phyloP scores from a whole-genome alignment of 2,329 filamentous ascomycete genomes.

The Cladophialophora bantiana region DNA sequence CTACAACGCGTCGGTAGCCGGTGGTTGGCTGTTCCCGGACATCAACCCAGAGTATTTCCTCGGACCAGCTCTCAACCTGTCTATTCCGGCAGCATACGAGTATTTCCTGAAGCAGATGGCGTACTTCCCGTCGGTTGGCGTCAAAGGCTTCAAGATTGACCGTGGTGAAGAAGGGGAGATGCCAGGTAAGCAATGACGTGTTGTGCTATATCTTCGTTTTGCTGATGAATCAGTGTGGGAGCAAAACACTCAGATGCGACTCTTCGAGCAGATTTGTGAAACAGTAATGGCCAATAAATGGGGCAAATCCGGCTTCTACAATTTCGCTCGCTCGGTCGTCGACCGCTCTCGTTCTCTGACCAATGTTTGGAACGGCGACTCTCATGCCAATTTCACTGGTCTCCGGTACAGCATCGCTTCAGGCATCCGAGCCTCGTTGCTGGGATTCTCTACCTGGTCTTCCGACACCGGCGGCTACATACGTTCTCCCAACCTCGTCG shows the following conservation, averaged over 20 bases:
- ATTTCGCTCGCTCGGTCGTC: slow-evolving; percentile 8
- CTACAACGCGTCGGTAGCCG: slow-evolving; percentile 8
- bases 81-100: slow-evolving; percentile 14
- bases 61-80: slow-evolving; percentile 14
- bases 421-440: slow-evolving; percentile 11
- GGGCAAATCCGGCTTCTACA: slow-evolving; percentile 18
- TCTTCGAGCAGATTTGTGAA: slow-evolving; percentile 16
- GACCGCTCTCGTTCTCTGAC: slow-evolving; percentile 13
- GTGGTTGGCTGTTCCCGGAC: slow-evolving; percentile 13
- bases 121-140: slow-evolving; percentile 12
- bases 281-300: slow-evolving; percentile 15
- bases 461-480: slow-evolving; percentile 15
- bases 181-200: slow-evolving; percentile 5
- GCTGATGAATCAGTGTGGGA: slow-evolving; percentile 10
- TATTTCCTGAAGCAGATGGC: slow-evolving; percentile 12
- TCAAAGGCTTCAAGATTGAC: slow-evolving; percentile 16
- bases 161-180: slow-evolving; percentile 16
- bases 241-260: slow-evolving; percentile 17
- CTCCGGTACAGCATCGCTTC: slow-evolving; percentile 16
- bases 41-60: slow-evolving; percentile 15
- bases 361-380: slow-evolving; percentile 18
- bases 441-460: slow-evolving; percentile 18
- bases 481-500: slow-evolving; percentile 14
- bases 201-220: background rate
- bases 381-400: slow-evolving; percentile 17